A percentile compares a stretch with the other conserved stretches of the same genome.
These are phyloP conservation scores for Cyclotella kingstonii DNA, from an alignment of 108 stramenopile species.

Conservation along the genomic window DNA sequence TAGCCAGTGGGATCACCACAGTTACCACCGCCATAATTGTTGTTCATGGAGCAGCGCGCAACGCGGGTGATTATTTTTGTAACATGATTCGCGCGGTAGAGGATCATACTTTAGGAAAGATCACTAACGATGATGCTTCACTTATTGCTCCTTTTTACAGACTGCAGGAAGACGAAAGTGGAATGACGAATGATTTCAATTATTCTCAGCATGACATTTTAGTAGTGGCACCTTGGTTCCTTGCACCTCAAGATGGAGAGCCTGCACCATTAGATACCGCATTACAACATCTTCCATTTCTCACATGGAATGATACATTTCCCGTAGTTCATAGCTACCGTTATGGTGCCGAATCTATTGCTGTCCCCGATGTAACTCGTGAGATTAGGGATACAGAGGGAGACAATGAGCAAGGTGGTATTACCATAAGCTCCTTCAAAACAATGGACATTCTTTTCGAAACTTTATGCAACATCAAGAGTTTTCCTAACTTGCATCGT, in stretches of 20 bases:
- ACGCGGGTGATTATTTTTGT: slow-evolving; percentile 73
- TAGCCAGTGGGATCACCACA: background rate
- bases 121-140: background rate
- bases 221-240: slow-evolving; percentile 71
- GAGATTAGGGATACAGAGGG: too few species aligned
- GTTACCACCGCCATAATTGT: slow-evolving; percentile 48
- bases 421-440: slow-evolving; percentile 63
- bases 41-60: slow-evolving; percentile 73
- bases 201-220: slow-evolving; percentile 19
- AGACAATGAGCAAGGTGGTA: too few species aligned
- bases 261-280: slow-evolving; percentile 16
- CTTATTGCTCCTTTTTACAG: background rate
- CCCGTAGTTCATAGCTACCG: slow-evolving; percentile 68
- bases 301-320: slow-evolving; percentile 59
- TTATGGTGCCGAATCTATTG: slow-evolving; percentile 74
- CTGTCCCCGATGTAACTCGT: too few species aligned
- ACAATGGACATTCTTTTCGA: slow-evolving; percentile 68
- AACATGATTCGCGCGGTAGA: slow-evolving; percentile 47
- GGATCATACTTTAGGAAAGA: background rate
- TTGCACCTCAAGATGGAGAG: slow-evolving; percentile 49
- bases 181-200: background rate
- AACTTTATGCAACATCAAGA: slow-evolving; percentile 25
- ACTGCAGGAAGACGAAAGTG: background rate
- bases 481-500: slow-evolving; percentile 52
- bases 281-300: slow-evolving; percentile 32